Evolutionary conservation across 2,329 filamentous ascomycete genomes (phyloP).

Genomic region (Trichoderma simmonsii): DNA sequence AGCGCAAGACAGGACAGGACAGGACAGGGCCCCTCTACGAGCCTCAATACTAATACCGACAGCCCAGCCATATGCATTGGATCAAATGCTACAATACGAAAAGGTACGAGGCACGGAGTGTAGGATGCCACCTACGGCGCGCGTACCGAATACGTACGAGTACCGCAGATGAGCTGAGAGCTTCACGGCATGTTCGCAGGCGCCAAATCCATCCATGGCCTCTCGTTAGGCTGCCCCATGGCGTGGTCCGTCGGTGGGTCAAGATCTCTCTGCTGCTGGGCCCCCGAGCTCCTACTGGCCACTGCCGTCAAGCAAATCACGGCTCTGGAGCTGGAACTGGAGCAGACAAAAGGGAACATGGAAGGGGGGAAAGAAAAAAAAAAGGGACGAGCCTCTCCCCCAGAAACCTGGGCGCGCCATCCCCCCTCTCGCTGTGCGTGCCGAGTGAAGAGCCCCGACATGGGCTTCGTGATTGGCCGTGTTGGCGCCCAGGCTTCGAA

Average conservation of each 20-base stretch:
- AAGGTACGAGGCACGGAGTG: neutral
- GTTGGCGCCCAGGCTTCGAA: constrained; percentile 33
- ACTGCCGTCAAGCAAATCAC: constrained; percentile 9
- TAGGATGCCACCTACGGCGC: neutral
- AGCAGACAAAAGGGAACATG: neutral
- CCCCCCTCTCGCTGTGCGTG: constrained; percentile 3
- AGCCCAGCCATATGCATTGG: neutral
- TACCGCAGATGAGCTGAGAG: neutral
- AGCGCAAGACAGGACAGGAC: neutral
- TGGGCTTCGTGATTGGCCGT: constrained; percentile 32
- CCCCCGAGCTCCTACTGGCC: constrained; percentile 13
- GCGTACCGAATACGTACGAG: neutral
- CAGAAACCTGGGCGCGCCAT: constrained; percentile 5
- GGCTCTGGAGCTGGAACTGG: neutral
- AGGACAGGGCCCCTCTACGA: neutral
- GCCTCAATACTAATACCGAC: neutral
- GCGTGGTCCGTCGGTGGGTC: constrained; percentile 15
- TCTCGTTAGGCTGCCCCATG: constrained; percentile 13
- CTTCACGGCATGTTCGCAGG: neutral
- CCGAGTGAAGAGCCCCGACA: constrained; percentile 3
- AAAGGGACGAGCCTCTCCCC: neutral
- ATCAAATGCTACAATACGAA: neutral
- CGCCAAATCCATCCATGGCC: neutral
- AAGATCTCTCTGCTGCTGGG: constrained; percentile 13
- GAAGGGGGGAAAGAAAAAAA: neutral